Evolutionary conservation across 208 protist genomes (phyloP), one percentile per base, ranked within the genome.

Genomic region (Crithidia mellificae): DNA sequence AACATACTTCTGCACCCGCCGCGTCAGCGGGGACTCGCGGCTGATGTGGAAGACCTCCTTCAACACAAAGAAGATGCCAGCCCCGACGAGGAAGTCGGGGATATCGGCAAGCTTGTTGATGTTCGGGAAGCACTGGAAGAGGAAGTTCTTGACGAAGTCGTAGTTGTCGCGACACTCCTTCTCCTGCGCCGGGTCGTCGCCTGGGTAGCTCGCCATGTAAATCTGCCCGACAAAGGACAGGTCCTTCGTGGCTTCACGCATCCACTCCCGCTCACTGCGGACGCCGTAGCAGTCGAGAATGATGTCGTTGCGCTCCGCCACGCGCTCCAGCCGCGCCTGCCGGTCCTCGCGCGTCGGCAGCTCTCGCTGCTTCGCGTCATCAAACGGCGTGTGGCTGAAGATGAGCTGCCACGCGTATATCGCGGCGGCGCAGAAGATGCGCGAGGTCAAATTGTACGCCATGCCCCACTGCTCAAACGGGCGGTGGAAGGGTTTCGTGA

Each of bases 371-470:
- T 94, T 96, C 67, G 82, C 85, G 68, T 94, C 88, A 62, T 96
- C 91, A 68, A 93, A 90, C 29, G 88, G 84, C 0, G 91, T 94
- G 78, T 94, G 91, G 52, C 87, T 93, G 70, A 96, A 96, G 58
- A 96, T 90, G 55, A 96, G 78, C 71, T 92, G 85, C 91, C 91
- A 96, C n/a, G 91, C 84, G 74, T 96, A 96, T 34, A 90, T 81
- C 29, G 88, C 88, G 0, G 87, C 91, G 0, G 84, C 87, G 38
- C 68, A 84, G 69, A 91, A 94, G 57, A 91, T 64, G n/a, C 87
- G 78, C 8, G 77, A 68, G 25, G 73, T 69, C 46, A 94, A 71
- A 54, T 59, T 70, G 71, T 85, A 59, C 25, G 85, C 84, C 57
- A 75, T 83, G 59, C 84, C 83, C 89, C 91, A 96, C 46, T 72